These are phyloP conservation scores for Dryas drummondii DNA, from an alignment of 306 rosid genomes.

Conservation along the genomic window DNA sequence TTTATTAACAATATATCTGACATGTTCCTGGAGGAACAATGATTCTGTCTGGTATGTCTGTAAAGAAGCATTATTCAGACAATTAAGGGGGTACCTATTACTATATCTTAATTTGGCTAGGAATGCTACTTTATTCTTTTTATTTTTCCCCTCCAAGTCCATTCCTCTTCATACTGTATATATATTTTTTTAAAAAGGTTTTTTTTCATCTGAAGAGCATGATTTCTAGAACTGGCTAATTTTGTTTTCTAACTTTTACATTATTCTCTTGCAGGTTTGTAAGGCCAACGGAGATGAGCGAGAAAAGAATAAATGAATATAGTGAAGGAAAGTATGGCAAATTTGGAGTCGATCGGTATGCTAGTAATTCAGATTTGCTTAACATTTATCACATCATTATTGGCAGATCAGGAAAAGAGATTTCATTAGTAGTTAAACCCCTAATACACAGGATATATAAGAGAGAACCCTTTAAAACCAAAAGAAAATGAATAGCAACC, in stretches of 20 bases:
- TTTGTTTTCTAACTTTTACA: not conserved
- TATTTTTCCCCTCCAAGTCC: not conserved
- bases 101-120: not conserved
- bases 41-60: not conserved
- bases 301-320: slow-evolving; percentile 67
- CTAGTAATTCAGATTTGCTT: slow-evolving; percentile 17
- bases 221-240: not conserved
- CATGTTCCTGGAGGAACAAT: not conserved
- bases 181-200: no score
- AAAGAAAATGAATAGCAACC: not conserved
- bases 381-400: slow-evolving; percentile 23
- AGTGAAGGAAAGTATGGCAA: slow-evolving; percentile 91
- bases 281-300: slow-evolving; percentile 76
- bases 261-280: slow-evolving; percentile 66
- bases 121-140: not conserved
- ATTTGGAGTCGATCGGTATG: slow-evolving; percentile 86
- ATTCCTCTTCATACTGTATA: not conserved
- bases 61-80: not conserved
- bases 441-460: not conserved
- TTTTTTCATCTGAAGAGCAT: not conserved
- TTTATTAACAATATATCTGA: not conserved
- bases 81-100: not conserved
- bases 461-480: not conserved
- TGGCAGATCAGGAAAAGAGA: not conserved
- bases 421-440: not conserved